Evolutionary conservation across 31 red algal genomes (phyloP), one percentile per base, ranked within the genome.

Genomic region (Porphyra umbilicalis): DNA sequence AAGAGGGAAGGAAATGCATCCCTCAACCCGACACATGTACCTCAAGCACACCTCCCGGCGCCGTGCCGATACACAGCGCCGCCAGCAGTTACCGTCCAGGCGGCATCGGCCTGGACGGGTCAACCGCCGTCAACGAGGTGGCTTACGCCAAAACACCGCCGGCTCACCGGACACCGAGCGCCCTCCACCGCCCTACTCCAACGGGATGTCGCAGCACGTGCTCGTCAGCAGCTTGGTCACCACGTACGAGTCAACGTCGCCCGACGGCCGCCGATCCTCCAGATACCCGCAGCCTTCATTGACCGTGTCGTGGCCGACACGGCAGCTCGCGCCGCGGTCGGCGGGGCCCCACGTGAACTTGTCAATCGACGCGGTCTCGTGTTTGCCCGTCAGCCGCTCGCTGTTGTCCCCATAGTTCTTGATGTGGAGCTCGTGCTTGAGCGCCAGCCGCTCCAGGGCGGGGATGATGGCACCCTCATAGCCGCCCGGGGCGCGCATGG

Each of bases 261-360:
- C 89, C 14, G 92, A 87, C 32, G 96, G 96, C 29, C 96, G 92
- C 35, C 96, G 96, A 39, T 98, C 96, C 81, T 98, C 96, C 87
- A 98, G 93, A 76, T 95, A 98, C 31, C 96, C 96, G 76, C 89
- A 91, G 14, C 90, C 93, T 37, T 95, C 92, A 35, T 90, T 83
- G 29, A 83, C 81, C 29, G 87, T 92, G 34, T 89, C 85, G 79
- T 82, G 89, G 18, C 79, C 87, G 80, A 98, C 86, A 40, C 96
- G 89, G 40, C 79, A 77, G 25, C 83, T 88, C 32, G 96, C 96
- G 20, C 92, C 96, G 38, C 96, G 93, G 80, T 95, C 91, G 32
- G 90, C 92, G 39, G 87, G 86, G 15, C 92, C 96, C 84, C 86
- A 95, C 39, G 81, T 90, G 85, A 98, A 98, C 18, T 71, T 76